Evolutionary conservation across 1,284 basidiomycete genomes (phyloP), one percentile per base, ranked within the genome.

Genomic region (Leccinum pachyderme): DNA sequence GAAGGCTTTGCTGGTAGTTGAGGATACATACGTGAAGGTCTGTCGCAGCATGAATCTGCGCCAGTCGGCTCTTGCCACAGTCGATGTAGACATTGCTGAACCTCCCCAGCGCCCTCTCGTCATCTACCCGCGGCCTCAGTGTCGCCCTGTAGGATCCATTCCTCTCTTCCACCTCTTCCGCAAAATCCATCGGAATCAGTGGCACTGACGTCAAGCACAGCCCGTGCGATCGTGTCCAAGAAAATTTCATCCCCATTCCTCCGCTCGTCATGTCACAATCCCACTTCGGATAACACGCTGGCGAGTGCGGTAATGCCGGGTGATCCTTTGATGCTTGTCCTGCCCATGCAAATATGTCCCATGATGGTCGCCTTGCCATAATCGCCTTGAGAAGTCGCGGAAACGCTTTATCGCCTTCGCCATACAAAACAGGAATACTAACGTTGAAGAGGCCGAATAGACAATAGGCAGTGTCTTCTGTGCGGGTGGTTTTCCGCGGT

Each of bases 401-500:
- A 39, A 35, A n/a, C n/a, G 65, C 66, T 22, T 33, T 56, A 18
- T 63, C 61, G 22, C 65, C 65, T 41, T 67, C 68, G 2, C 65
- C 63, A 15, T 67, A 67, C 8, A 55, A 48, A 46, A 65, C 54
- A 3, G 59, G 31, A 5, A 56, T 48, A 51, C 53, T 47, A 13
- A 44, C 41, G 7, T 55, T 49, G 28, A 67, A 68, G 32, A 70
- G 47, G 18, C 66, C 65, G 8, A 53, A 51, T 7, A 67, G 57
- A 7, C 49, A 62, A 28, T 67, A 70, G 0, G 66, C 63, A 0
- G 35, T 35, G 12, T 69, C 67, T 35, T 67, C 65, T 13, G 59
- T 49, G 5, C 56, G 62, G 0, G 59, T 66, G 5, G 68, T 70
- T 47, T 54, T 50, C 41, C 65, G 64, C 4, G 47, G 29, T 9